Evolutionary conservation across 805 yeast genomes (phyloP).

Genomic region (Schizosaccharomyces japonicus): DNA sequence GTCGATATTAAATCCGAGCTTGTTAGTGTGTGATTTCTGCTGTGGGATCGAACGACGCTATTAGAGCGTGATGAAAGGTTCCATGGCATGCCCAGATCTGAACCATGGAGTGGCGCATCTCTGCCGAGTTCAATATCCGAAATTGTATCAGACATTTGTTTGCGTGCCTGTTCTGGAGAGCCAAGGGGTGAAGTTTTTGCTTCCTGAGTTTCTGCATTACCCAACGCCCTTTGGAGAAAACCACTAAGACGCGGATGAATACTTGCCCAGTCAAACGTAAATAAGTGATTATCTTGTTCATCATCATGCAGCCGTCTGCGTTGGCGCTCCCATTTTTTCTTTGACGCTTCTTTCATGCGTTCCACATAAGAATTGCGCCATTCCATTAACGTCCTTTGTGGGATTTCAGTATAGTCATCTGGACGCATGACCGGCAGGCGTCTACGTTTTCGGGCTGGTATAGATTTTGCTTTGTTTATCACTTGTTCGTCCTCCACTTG

Average conservation of each 20-base stretch:
- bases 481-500: not conserved
- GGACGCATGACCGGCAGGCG: not conserved
- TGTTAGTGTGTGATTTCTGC: no score
- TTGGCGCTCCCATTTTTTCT: no score
- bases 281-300: no score
- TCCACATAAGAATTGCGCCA: not conserved
- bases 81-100: not conserved
- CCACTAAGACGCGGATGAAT: no score
- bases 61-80: conserved; percentile 1
- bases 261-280: no score
- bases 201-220: no score
- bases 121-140: not conserved
- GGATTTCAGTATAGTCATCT: not conserved
- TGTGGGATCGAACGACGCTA: not conserved
- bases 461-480: not conserved
- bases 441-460: not conserved
- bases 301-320: no score
- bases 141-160: no score
- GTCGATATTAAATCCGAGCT: no score
- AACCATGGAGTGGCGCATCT: not conserved
- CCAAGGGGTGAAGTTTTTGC: no score
- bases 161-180: no score
- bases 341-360: not conserved
- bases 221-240: no score
- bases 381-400: not conserved